phyloP scores from a whole-genome alignment of 768 basidiomycete species.

The Tricholoma flavovirens region DNA sequence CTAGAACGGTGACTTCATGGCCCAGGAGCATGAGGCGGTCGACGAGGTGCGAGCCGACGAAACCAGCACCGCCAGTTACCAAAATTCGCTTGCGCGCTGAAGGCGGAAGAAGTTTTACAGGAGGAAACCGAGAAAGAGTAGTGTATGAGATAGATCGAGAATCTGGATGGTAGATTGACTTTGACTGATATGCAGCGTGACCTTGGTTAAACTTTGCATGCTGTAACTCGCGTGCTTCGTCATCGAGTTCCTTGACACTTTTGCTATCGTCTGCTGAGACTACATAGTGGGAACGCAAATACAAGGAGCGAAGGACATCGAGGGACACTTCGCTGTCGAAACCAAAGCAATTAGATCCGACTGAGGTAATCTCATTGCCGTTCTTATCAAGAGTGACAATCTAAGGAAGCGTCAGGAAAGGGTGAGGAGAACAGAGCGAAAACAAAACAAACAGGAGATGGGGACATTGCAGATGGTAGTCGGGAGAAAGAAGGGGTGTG shows the following conservation, averaged over 20 bases:
- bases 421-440: constrained; percentile 2
- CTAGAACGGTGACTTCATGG: constrained; percentile 94
- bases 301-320: constrained; percentile 80
- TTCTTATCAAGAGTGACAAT: constrained; percentile 66
- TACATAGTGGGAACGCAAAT: constrained; percentile 78
- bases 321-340: constrained; percentile 84
- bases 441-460: constrained; percentile 20
- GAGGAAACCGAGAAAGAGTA: constrained; percentile 86
- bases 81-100: constrained; percentile 81
- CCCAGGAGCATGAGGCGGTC: constrained; percentile 97
- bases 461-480: constrained; percentile 18
- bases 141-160: constrained; percentile 85
- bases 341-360: constrained; percentile 83
- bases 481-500: constrained; percentile 10
- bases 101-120: constrained; percentile 81
- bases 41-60: constrained; percentile 96
- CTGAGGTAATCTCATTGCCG: constrained; percentile 67
- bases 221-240: constrained; percentile 35
- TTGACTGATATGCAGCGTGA: constrained; percentile 59
- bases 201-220: constrained; percentile 53
- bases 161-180: constrained; percentile 81
- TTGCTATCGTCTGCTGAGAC: constrained; percentile 33
- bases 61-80: constrained; percentile 97
- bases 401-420: constrained; percentile 29
- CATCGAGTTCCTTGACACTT: constrained; percentile 27